phyloP scores from a whole-genome alignment of 345 rosid genomes.

The Odontarrhena argentea region DNA sequence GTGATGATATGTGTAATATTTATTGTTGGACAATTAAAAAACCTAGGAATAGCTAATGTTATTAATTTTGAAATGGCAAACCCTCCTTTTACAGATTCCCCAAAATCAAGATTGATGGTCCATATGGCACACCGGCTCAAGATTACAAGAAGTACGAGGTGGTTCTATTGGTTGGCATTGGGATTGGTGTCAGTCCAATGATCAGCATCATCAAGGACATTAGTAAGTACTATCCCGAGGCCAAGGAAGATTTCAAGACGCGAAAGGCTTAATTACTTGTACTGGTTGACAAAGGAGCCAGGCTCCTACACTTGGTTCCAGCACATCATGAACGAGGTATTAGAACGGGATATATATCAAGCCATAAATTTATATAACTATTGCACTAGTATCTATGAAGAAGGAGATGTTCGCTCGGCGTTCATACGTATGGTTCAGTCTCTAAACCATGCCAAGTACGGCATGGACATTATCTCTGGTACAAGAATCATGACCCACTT shows the following conservation, averaged over 20 bases:
- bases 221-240: slow-evolving; percentile 47
- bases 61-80: not conserved
- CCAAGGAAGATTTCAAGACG: slow-evolving; percentile 57
- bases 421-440: slow-evolving; percentile 74
- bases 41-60: too few relatives aligned
- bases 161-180: slow-evolving; percentile 65
- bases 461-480: slow-evolving; percentile 68
- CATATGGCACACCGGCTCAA: slow-evolving; percentile 84
- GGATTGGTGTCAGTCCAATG: slow-evolving; percentile 88
- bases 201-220: slow-evolving; percentile 82
- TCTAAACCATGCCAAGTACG: slow-evolving; percentile 59
- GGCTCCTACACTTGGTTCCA: slow-evolving; percentile 81
- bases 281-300: slow-evolving; percentile 77
- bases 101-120: slow-evolving; percentile 66
- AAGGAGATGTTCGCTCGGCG: slow-evolving; percentile 76
- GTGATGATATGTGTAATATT: too few relatives aligned
- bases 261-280: slow-evolving; percentile 68
- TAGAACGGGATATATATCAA: slow-evolving; percentile 48
- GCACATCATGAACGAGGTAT: slow-evolving; percentile 49
- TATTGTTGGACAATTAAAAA: too few relatives aligned
- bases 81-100: slow-evolving; percentile 41
- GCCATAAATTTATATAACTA: slow-evolving; percentile 71
- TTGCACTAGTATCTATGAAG: slow-evolving; percentile 77
- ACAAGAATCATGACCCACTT: slow-evolving; percentile 71
- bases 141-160: slow-evolving; percentile 73